A percentile compares a stretch with the other conserved stretches of the same genome.
phyloP scores from a whole-genome alignment of 768 basidiomycete genomes.

The Boletus speciosus region DNA sequence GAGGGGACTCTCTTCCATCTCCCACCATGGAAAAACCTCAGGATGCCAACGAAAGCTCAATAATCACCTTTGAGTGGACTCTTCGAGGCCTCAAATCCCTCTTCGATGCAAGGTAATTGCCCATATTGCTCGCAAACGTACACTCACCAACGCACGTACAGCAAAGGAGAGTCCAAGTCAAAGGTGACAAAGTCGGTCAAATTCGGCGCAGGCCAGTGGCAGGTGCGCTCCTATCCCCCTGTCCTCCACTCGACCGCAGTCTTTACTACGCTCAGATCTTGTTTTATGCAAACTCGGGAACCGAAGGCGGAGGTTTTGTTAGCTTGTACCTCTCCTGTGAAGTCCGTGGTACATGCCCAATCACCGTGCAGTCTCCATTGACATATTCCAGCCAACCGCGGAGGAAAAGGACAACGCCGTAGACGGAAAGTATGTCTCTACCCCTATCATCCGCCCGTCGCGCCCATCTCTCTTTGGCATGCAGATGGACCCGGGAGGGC shows the following conservation, averaged over 20 bases:
- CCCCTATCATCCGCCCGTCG: not conserved
- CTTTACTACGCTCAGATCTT: constrained; percentile 49
- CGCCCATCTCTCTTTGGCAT: not conserved
- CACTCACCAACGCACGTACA: constrained; percentile 15
- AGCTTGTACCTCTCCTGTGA: constrained; percentile 82
- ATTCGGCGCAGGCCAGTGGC: constrained; percentile 78
- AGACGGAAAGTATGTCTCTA: constrained; percentile 49
- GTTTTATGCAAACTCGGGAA: constrained; percentile 82
- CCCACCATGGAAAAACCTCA: constrained; percentile 28
- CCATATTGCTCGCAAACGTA: not conserved
- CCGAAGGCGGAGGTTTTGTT: constrained; percentile 55
- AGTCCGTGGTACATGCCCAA: constrained; percentile 39
- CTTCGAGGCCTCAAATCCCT: constrained; percentile 64
- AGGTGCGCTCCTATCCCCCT: constrained; percentile 36
- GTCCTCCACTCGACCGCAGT: not conserved
- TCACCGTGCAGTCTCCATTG: not conserved
- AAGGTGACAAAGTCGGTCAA: constrained; percentile 72
- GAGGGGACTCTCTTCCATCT: not conserved
- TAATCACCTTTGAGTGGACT: constrained; percentile 75
- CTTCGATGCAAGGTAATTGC: constrained; percentile 62
- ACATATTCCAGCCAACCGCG: constrained; percentile 56
- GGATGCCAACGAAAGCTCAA: constrained; percentile 50
- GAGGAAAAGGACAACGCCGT: constrained; percentile 70
- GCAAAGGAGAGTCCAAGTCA: constrained; percentile 73
- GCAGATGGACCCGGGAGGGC: constrained; percentile 81